Evolutionary conservation across 176 grass and related monocot genomes (phyloP).

Genomic region (Zizania latifolia): DNA sequence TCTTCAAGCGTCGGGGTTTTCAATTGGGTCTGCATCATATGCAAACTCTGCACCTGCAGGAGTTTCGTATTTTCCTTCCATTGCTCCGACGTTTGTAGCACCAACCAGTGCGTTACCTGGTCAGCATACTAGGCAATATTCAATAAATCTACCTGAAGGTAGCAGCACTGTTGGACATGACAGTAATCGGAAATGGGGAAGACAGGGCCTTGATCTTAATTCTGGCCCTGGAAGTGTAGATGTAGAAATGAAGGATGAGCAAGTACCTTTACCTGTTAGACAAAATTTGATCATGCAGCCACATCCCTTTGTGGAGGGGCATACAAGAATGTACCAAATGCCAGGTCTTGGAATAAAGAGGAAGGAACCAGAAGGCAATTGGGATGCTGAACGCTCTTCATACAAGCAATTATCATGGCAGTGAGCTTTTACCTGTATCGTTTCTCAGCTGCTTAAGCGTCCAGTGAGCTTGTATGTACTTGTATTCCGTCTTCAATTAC

Average conservation of each 20-base stretch:
- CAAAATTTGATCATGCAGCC: constrained; percentile 49
- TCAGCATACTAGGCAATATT: constrained; percentile 55
- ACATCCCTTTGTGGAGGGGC: constrained; percentile 58
- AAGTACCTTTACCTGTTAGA: constrained; percentile 32
- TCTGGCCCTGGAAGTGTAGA: constrained; percentile 63
- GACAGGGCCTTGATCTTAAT: constrained; percentile 76
- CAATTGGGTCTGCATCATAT: constrained; percentile 45
- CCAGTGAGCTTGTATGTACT: constrained; percentile 43
- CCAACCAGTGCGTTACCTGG: constrained; percentile 42
- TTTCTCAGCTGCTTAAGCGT: constrained; percentile 16
- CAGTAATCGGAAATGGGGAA: constrained; percentile 52
- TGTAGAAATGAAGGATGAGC: constrained; percentile 56
- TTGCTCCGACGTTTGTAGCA: constrained; percentile 42
- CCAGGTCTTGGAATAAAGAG: constrained; percentile 58
- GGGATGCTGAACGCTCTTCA: constrained; percentile 65
- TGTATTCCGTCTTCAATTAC: background rate
- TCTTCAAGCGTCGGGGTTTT: constrained; percentile 39
- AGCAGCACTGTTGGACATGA: constrained; percentile 51
- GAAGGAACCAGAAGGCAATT: constrained; percentile 77
- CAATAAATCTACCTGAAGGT: constrained; percentile 71
- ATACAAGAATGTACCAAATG: constrained; percentile 53
- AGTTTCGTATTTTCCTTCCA: constrained; percentile 37
- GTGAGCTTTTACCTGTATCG: constrained; percentile 24
- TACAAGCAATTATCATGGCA: constrained; percentile 69
- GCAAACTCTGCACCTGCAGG: constrained; percentile 34